A percentile compares a stretch with the other conserved stretches of the same genome.
phyloP scores from a whole-genome alignment of 2,329 filamentous ascomycete species.

The Xylariaceae sp. region DNA sequence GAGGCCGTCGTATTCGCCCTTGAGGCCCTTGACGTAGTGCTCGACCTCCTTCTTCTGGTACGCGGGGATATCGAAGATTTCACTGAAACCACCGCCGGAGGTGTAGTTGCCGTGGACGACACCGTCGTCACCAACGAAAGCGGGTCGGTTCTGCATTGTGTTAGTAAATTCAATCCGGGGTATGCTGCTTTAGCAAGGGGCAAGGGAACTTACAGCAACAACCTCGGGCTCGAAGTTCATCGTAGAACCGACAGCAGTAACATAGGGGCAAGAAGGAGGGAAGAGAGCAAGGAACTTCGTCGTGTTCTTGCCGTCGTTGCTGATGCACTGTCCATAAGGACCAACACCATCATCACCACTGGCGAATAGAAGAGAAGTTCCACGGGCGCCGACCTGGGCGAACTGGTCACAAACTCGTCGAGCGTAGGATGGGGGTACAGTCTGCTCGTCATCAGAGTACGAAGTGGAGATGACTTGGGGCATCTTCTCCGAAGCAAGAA shows the following conservation, averaged over 20 bases:
- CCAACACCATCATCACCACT: conserved; percentile 46
- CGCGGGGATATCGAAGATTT: conserved; percentile 38
- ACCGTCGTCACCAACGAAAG: conserved; percentile 25
- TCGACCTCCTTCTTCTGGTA: conserved; percentile 39
- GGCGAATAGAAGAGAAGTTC: conserved; percentile 46
- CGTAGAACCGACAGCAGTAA: conserved; percentile 32
- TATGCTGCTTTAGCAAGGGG: too few relatives aligned
- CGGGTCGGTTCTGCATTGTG: conserved; percentile 24
- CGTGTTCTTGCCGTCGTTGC: conserved; percentile 52
- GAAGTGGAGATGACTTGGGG: conserved; percentile 55
- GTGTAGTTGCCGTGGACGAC: conserved; percentile 19
- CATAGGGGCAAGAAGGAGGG: conserved; percentile 41
- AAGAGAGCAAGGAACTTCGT: conserved; percentile 50
- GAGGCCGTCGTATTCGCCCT: conserved; percentile 38
- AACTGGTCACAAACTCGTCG: conserved; percentile 48
- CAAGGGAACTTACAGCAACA: conserved; percentile 26
- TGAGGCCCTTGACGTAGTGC: conserved; percentile 38
- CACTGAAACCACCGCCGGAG: conserved; percentile 42
- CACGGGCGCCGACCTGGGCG: conserved; percentile 48
- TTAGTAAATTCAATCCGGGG: not conserved
- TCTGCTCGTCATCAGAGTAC: conserved; percentile 55
- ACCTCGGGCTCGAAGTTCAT: conserved; percentile 33
- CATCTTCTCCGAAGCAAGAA: conserved; percentile 42
- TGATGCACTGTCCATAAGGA: conserved; percentile 37
- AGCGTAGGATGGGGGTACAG: conserved; percentile 48